A percentile compares a stretch with the other conserved stretches of the same genome.
phyloP scores from a whole-genome alignment of 139 green algal genomes.

The Chlorella sp. region DNA sequence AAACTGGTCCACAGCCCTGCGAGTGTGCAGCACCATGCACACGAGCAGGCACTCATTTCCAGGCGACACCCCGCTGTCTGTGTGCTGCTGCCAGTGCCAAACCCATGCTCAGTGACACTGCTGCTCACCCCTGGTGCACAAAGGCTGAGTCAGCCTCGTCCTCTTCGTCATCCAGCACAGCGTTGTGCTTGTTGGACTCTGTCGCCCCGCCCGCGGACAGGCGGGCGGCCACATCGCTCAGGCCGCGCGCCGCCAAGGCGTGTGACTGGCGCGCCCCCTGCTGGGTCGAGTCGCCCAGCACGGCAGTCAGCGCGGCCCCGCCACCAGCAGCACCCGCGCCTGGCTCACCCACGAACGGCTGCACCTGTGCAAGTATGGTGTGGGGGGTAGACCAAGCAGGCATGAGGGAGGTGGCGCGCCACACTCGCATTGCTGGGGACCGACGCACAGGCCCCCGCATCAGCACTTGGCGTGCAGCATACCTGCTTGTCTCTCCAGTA shows the following conservation, averaged over 20 bases:
- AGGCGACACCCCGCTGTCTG: too few relatives aligned
- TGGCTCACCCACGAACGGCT: not conserved
- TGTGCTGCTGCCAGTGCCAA: too few relatives aligned
- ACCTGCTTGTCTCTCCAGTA: conserved; percentile 23
- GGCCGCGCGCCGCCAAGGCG: not conserved
- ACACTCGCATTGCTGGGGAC: too few relatives aligned
- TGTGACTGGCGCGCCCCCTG: not conserved
- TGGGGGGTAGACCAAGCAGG: too few relatives aligned
- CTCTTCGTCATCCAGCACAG: conserved; percentile 17
- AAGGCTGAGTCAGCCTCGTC: conserved; percentile 37
- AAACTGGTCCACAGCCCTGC: conserved; percentile 32
- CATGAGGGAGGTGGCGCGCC: too few relatives aligned
- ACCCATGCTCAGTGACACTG: too few relatives aligned
- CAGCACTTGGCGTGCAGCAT: not conserved
- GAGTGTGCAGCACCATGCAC: not conserved
- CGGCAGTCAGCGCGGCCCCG: too few relatives aligned
- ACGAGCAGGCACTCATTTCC: not conserved
- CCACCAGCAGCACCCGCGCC: too few relatives aligned
- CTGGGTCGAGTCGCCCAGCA: too few relatives aligned
- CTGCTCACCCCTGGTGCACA: conserved; percentile 33
- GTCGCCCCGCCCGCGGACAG: conserved; percentile 2
- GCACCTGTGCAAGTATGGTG: too few relatives aligned
- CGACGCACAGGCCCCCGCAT: not conserved
- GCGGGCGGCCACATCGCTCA: not conserved
- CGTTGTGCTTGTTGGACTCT: conserved; percentile 7